Evolutionary conservation across 148 eudicot species (phyloP).

Genomic region (Simmondsia chinensis): DNA sequence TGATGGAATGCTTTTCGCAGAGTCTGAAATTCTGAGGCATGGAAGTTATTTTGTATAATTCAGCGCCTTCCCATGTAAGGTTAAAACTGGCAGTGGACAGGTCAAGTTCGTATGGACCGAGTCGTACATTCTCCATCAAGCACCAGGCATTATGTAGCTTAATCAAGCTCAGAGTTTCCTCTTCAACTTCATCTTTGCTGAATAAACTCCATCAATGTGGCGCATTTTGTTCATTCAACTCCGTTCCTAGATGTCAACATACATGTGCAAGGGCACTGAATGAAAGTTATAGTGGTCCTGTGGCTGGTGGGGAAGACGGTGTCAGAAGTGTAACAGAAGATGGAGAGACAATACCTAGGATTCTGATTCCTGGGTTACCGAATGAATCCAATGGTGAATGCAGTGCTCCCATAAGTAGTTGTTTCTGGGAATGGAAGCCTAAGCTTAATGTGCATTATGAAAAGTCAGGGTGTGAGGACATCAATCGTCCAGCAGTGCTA

Average conservation of each 20-base stretch:
- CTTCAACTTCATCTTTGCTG: conserved; percentile 4
- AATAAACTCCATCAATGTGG: conserved; percentile 8
- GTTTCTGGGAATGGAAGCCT: conserved; percentile 86
- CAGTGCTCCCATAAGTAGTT: conserved; percentile 48
- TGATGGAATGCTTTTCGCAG: conserved; percentile 35
- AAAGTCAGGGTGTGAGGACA: conserved; percentile 54
- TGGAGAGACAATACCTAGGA: conserved; percentile 32
- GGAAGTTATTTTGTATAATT: conserved; percentile 51
- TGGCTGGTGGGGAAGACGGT: conserved; percentile 32
- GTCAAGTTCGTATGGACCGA: conserved; percentile 7
- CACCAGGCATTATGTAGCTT: conserved; percentile 6
- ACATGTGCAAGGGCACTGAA: conserved; percentile 23
- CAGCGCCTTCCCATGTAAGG: conserved; percentile 24
- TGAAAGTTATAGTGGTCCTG: conserved; percentile 33
- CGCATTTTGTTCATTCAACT: conserved; percentile 13
- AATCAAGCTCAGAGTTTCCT: conserved; percentile 13
- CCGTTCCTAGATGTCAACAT: conserved; percentile 18
- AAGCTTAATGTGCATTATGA: conserved; percentile 72
- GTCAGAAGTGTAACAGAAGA: conserved; percentile 19
- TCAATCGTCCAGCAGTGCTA: conserved; percentile 61
- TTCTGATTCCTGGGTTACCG: conserved; percentile 67
- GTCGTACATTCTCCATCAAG: conserved; percentile 11
- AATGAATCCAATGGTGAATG: conserved; percentile 48
- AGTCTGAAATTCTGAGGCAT: conserved; percentile 16
- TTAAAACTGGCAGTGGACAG: conserved; percentile 18